Evolutionary conservation across 805 yeast genomes (phyloP).

Genomic region (Saturnispora halmiae): DNA sequence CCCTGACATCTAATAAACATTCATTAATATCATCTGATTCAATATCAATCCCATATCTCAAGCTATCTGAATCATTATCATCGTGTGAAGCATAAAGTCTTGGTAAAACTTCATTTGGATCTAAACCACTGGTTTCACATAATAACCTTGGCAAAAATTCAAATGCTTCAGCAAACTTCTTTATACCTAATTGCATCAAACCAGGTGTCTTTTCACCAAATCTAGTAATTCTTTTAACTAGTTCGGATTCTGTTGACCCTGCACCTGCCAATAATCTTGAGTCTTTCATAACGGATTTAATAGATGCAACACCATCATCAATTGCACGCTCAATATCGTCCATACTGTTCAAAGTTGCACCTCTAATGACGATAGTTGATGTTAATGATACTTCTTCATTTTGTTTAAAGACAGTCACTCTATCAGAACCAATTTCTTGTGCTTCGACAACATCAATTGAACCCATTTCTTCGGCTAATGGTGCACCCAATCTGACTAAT

Average conservation of each 20-base stretch:
- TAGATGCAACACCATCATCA: slow-evolving; percentile 90
- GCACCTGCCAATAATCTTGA: slow-evolving; percentile 85
- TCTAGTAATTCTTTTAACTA: slow-evolving; percentile 67
- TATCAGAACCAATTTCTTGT: slow-evolving; percentile 92
- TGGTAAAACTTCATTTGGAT: slow-evolving; percentile 82
- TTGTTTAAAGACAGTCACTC: slow-evolving; percentile 91
- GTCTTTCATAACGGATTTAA: slow-evolving; percentile 83
- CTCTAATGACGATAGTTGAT: slow-evolving; percentile 87
- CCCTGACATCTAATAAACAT: slow-evolving; percentile 64
- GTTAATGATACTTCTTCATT: slow-evolving; percentile 60
- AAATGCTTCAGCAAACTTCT: slow-evolving; percentile 87
- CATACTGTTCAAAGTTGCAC: slow-evolving; percentile 88
- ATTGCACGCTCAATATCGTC: slow-evolving; percentile 96
- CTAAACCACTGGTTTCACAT: slow-evolving; percentile 91
- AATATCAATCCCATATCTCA: slow-evolving; percentile 60
- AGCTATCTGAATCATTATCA: slow-evolving; percentile 31
- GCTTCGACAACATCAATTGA: slow-evolving; percentile 79
- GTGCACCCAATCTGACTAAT: slow-evolving; percentile 87
- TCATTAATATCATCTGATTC: slow-evolving; percentile 55
- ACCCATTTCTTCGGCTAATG: slow-evolving; percentile 92
- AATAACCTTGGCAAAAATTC: slow-evolving; percentile 88
- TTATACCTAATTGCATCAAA: slow-evolving; percentile 83
- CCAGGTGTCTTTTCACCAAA: slow-evolving; percentile 96
- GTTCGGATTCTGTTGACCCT: slow-evolving; percentile 87
- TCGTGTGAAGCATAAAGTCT: slow-evolving; percentile 84